Evolutionary conservation across 768 basidiomycete species (phyloP).

Genomic region (Leccinum aurantiacum): DNA sequence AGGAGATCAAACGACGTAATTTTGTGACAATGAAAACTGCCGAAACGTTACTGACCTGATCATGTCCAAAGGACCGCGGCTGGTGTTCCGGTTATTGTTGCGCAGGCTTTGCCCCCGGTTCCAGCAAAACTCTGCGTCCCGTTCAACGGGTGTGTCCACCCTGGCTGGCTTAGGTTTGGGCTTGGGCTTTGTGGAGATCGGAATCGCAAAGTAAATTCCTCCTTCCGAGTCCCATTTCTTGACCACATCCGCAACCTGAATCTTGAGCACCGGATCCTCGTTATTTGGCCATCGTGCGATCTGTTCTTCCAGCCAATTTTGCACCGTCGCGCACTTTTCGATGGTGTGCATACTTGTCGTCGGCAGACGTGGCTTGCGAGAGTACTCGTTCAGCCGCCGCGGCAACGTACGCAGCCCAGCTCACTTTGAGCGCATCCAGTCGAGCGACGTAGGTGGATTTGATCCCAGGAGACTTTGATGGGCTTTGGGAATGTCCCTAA

Average conservation of each 20-base stretch:
- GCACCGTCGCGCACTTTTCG: constrained; percentile 77
- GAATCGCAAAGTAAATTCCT: constrained; percentile 83
- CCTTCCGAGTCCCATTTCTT: constrained; percentile 77
- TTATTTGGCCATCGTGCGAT: constrained; percentile 81
- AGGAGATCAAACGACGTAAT: too few relatives aligned
- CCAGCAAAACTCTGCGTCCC: constrained; percentile 51
- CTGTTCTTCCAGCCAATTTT: constrained; percentile 86
- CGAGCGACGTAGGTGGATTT: constrained; percentile 35
- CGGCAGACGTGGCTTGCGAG: constrained; percentile 73
- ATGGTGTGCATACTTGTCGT: constrained; percentile 87
- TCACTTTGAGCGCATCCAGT: constrained; percentile 77
- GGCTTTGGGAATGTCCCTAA: too few relatives aligned
- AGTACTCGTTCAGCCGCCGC: constrained; percentile 59
- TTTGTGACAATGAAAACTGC: too few relatives aligned
- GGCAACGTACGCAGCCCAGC: constrained; percentile 75
- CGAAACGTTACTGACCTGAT: too few relatives aligned
- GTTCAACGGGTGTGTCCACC: constrained; percentile 56
- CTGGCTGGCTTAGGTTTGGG: constrained; percentile 67
- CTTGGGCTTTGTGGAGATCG: constrained; percentile 83
- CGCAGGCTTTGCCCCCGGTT: constrained; percentile 38
- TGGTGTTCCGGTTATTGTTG: constrained; percentile 6
- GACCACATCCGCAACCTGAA: constrained; percentile 63
- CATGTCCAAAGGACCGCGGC: too few relatives aligned
- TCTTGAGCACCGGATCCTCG: constrained; percentile 77
- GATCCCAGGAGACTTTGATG: too few relatives aligned